phyloP scores from a whole-genome alignment of 192 early-diverging fungal species.

The Diversispora eburnea region DNA sequence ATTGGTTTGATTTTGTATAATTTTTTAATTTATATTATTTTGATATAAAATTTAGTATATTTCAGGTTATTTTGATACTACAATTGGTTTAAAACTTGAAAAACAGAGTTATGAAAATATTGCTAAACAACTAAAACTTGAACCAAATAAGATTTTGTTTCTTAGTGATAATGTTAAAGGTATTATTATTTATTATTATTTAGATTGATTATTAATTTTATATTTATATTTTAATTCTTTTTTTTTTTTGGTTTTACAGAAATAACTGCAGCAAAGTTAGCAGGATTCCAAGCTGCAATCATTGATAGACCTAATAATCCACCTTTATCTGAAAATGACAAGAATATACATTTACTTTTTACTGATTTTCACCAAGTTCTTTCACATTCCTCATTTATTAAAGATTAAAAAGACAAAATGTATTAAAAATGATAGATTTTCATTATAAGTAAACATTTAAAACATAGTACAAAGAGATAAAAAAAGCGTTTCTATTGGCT shows the following conservation, averaged over 20 bases:
- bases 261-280: slow-evolving; percentile 69
- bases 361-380: too few species aligned
- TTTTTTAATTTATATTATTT: slow-evolving; percentile 12
- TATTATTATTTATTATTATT: slow-evolving; percentile 28
- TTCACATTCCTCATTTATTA: too few species aligned
- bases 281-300: slow-evolving; percentile 66
- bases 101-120: slow-evolving; percentile 72
- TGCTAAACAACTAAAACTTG: slow-evolving; percentile 58
- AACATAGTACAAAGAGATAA: too few species aligned
- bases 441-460: too few species aligned
- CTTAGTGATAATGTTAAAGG: slow-evolving; percentile 87
- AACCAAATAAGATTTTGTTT: slow-evolving; percentile 64
- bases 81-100: slow-evolving; percentile 78
- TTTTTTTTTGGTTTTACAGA: slow-evolving; percentile 44
- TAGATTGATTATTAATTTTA: neutral
- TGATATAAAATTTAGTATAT: slow-evolving; percentile 50
- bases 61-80: slow-evolving; percentile 88
- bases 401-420: too few species aligned
- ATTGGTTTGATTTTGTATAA: neutral
- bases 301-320: slow-evolving; percentile 77
- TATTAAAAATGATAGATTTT: too few species aligned
- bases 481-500: too few species aligned
- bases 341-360: too few species aligned
- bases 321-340: slow-evolving; percentile 34
- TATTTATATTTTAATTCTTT: neutral